Evolutionary conservation across 2,329 filamentous ascomycete species (phyloP), one percentile per base, ranked within the genome.

Genomic region (Fusarium sp.): DNA sequence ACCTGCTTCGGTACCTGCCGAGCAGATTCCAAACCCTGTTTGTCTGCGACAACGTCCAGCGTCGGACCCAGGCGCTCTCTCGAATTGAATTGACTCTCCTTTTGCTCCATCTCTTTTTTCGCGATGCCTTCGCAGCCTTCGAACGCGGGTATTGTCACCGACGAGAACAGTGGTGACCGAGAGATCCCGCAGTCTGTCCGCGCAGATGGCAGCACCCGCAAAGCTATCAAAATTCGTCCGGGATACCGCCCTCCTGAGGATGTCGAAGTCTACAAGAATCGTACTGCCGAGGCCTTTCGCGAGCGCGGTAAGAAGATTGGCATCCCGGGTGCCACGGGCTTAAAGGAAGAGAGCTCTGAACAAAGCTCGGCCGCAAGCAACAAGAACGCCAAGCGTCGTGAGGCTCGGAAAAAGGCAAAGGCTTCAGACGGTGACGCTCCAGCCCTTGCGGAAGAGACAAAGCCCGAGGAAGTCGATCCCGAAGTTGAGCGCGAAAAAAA

Each of bases 231-330:
- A 79, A 94, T 99, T 70, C 91, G 94, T 36, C 96, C 96, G 1
- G 97, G 96, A 61, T 99, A 98, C 84, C 91, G 92, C 39, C 97
- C 96, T 4, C 94, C 95, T 2, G 96, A 99, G 84, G 96, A 99
- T 83, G 92, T 98, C 73, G 95, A 98, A 80, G 87, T 98, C 51
- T 99, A 99, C 89, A 97, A 95, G 85, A 98, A 97, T 83, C 92
- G 94, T 65, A 95, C 92, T 3, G 95, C 95, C 56, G 93, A 96
- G 81, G 91, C 90, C 56, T 98, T 93, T 85, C 94, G 94, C 80
- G 94, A 90, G 76, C 91, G 94, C 71, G 91, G 89, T 66, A 85
- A 81, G 82, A 65, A 92, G 89, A 80, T 82, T 28, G 83, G 83
- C 28, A 89, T 98, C 9, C 94, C 94, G 8, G 96, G 96, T 30